Evolutionary conservation across 805 yeast species (phyloP), one percentile per base, ranked within the genome.

Genomic region (Starmerella floris): DNA sequence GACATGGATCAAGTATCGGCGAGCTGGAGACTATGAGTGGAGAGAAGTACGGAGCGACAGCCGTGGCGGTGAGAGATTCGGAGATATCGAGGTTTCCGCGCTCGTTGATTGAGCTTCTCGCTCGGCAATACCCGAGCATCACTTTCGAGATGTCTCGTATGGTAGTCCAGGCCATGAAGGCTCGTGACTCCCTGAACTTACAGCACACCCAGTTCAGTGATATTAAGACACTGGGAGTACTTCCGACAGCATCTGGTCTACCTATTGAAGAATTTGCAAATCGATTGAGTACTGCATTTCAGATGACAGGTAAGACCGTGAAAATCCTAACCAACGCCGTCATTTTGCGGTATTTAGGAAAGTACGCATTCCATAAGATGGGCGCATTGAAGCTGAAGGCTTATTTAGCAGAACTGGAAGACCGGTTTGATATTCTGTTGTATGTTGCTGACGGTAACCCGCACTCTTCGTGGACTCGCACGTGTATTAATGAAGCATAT

Each of bases 401-500:
- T 0, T 83, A 79, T 55, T 80, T 88, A 57, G 82, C 95, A 0
- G 94, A 84, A 51, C 67, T 91, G 38, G 98, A 88, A 65, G 96
- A 87, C 54, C 72, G 74, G 48, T 83, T 78, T 58, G 83, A 88
- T 51, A 79, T 84, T n/a, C 80, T 91, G 3, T 74, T 88, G 2
- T 91, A 88, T 56, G 76, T 88, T 11, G 87, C 91, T 22, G 97
- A 91, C 54, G 77, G 95, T 0, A 17, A 26, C 17, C 70, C 81
- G 0, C 75, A 80, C 2, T 81, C 95, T 0, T 70, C 77, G 17
- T 88, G 98, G 98, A 83, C 95, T 0, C 70, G 75, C 8, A 83
- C 95, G 0, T 91, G 97, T 59, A 80, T 88, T 32, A 76, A 87
- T 8, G 96, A 88, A 60, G 97, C 95, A 16, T 97, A 88, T 60